Percentiles rank a stretch among this genome's conserved stretches.
Evolutionary conservation across 1,284 basidiomycete species (phyloP).

Genomic region (Thelephora terrestris): DNA sequence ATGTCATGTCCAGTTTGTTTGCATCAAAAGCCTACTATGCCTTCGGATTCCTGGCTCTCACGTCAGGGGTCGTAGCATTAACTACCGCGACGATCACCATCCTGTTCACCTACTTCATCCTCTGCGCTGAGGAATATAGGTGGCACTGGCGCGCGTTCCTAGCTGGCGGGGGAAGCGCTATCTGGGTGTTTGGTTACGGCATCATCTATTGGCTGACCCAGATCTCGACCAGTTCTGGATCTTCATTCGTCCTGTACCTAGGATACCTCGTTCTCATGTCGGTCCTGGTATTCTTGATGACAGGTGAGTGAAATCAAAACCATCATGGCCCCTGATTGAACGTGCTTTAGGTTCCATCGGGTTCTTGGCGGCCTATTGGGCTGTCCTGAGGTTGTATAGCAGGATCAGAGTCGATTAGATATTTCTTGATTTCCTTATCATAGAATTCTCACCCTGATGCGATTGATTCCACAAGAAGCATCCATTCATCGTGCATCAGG

Average conservation of each 20-base stretch:
- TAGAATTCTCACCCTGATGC: too few species aligned
- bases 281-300: constrained; percentile 81
- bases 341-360: constrained; percentile 61
- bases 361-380: constrained; percentile 83
- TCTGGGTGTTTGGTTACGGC: constrained; percentile 86
- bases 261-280: constrained; percentile 85
- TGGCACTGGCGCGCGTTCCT: constrained; percentile 98
- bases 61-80: constrained; percentile 74
- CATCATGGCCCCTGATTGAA: constrained; percentile 6
- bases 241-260: constrained; percentile 82
- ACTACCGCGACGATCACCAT: constrained; percentile 89
- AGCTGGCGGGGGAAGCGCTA: constrained; percentile 87
- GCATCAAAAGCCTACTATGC: constrained; percentile 93
- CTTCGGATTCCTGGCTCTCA: constrained; percentile 91
- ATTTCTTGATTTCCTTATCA: too few species aligned
- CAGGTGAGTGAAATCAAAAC: constrained; percentile 40
- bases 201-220: constrained; percentile 85
- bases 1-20: constrained; percentile 88
- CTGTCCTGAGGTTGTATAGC: constrained; percentile 70
- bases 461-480: too few species aligned
- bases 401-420: constrained; percentile 66
- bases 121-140: constrained; percentile 95
- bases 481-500: too few species aligned
- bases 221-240: constrained; percentile 74
- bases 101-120: constrained; percentile 84